Base-by-base conservation (phyloP, 495 filamentous ascomycete species). In the Lophiotrema nucula region DNA sequence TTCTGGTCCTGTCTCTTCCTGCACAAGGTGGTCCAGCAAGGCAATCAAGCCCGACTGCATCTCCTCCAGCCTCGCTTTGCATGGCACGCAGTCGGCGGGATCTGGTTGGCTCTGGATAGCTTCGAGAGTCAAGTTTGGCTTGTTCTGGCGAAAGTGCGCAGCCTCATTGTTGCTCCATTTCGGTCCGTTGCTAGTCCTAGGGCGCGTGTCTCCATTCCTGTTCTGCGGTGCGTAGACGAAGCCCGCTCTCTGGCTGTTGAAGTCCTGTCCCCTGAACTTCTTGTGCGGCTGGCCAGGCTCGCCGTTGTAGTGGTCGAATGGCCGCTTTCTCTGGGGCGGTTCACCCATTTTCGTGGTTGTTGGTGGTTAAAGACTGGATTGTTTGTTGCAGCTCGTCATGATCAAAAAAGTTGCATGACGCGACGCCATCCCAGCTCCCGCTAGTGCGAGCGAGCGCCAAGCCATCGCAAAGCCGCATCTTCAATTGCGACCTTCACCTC, bases 21-120 rank as follows among this genome's bases (percentile, higher is more conserved):
- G 39, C 23, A 47, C 45, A 8, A 65, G 46, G 22, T 65, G 24
- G 42, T 60, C 50, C 15, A 65, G 47, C 12, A 60, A 42, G 4
- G 53, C 12, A 2, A 63, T 47, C 39, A 63, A 12, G 18, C 60
- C 60, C 2, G 37, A 33, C 41, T 58, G 47, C 28, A 58, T 33
- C 28, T 64, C 55, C n/a, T 42, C 19, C 15, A 35, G 42, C 10
- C 55, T 39, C 10, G 57, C 45, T 19, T 52, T 52, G 46, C 53
- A 52, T 22, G 52, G 52, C 37, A 52, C 47, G 26, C 56, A 60
- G 12, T 39, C 26, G 4, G 4, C 21, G 1, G 56, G 56, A 31
- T 53, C 56, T 4, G 56, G 56, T 13, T 53, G 28, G 13, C 42
- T n/a, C n/a, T 26, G 13, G 28, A 53, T 38, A 2, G 46, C 12